A percentile compares a stretch with the other conserved stretches of the same genome.
phyloP scores from a whole-genome alignment of 2,329 filamentous ascomycete genomes.

The Sclerotinia glacialis region DNA sequence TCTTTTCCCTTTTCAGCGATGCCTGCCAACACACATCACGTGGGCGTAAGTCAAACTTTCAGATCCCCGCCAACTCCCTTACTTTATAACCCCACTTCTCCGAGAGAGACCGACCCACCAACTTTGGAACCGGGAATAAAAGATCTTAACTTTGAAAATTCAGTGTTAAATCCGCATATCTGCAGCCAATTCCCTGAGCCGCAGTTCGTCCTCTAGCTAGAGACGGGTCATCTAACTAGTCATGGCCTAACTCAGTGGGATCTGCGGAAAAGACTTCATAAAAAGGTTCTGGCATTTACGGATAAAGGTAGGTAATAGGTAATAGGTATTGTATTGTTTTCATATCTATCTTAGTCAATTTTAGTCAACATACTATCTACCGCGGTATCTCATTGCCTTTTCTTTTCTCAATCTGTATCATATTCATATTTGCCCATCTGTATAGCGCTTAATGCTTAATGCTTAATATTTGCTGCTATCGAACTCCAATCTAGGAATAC shows the following conservation, averaged over 20 bases:
- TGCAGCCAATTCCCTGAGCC: constrained; percentile 2
- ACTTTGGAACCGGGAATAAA: constrained; percentile 18
- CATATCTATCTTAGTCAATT: not conserved
- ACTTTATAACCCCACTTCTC: constrained; percentile 3
- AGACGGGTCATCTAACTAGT: constrained; percentile 13
- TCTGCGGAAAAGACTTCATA: not conserved
- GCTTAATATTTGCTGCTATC: not conserved
- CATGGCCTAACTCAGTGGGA: constrained; percentile 12
- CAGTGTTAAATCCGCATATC: constrained; percentile 6
- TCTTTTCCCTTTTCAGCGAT: not conserved
- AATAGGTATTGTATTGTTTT: too few species aligned
- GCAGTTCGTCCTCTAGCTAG: too few species aligned
- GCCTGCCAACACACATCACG: not conserved
- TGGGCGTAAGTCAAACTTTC: not conserved
- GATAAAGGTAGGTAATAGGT: not conserved
- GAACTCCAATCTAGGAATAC: not conserved
- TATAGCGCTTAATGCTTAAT: not conserved
- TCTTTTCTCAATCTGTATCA: not conserved
- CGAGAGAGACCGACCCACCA: constrained; percentile 1
- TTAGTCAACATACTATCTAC: not conserved
- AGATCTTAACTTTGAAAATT: not conserved
- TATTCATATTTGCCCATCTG: not conserved
- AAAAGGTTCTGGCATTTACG: not conserved
- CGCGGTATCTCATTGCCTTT: not conserved
- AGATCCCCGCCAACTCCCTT: not conserved